Evolutionary conservation across 148 eudicot genomes (phyloP), one percentile per base, ranked within the genome.

Genomic region (Persicaria tinctoria): DNA sequence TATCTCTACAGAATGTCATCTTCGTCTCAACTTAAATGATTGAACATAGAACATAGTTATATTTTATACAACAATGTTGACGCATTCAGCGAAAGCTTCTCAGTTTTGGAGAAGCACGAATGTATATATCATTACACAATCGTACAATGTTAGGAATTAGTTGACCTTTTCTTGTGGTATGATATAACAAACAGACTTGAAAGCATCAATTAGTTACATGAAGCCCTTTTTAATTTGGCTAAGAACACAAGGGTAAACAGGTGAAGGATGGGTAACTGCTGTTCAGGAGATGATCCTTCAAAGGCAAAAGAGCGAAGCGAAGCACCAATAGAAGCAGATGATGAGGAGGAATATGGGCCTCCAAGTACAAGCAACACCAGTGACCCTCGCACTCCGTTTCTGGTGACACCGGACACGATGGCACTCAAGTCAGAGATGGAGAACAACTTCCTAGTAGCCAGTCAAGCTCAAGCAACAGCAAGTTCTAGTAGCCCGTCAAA

Each of bases 341-440:
- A 10, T 6, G 8, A 3, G 5, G 70, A 32, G 1, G 17, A 66
- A 23, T 44, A 45, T 46, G 72, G 14, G n/a, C 20, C 17, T 6
- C 17, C 27, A 0, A 69, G 72, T 7, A 8, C 68, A 18, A 62
- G 68, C 17, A 10, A 62, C 5, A 23, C 76, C 2, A 6, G 14
- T 46, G 77, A 70, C 62, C n/a, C 77, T 14, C 46, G 17, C 44
- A 46, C 77, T 17, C 77, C 78, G 5, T 75, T 75, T 13, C 14
- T 66, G 47, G 59, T 32, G 51, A 75, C 78, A 18, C 78, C 78
- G 3, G 78, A 75, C 46, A 50, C 72, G 5, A 48, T 75, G 72
- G 78, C 62, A 18, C 11, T 63, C 10, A 54, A 75, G 48, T 73
- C 75, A 53, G 70, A 75, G 5, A 18, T 46, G 44, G 55, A 46